A percentile compares a stretch with the other conserved stretches of the same genome.
phyloP scores from a whole-genome alignment of 2,329 filamentous ascomycete species.

The Zymoseptoria ardabiliae region DNA sequence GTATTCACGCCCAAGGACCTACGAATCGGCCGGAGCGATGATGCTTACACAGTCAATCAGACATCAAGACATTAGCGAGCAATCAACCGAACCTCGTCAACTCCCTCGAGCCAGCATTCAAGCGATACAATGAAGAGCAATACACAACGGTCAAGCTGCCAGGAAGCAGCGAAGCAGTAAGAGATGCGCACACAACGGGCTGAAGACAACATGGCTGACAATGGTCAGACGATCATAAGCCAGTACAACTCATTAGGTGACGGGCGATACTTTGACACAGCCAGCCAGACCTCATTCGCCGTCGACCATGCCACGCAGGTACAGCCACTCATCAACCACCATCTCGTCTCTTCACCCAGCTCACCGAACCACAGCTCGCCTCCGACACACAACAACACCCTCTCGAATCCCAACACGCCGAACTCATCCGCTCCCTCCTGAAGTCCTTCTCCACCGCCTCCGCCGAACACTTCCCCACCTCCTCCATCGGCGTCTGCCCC shows the following conservation, averaged over 20 bases:
- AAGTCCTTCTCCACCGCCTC: conserved; percentile 71
- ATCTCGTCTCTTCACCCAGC: neutral
- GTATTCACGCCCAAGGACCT: conserved; percentile 43
- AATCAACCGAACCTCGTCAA: conserved; percentile 57
- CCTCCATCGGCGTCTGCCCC: conserved; percentile 75
- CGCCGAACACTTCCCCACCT: conserved; percentile 79
- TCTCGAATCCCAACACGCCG: conserved; percentile 66
- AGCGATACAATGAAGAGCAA: conserved; percentile 95
- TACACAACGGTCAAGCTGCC: conserved; percentile 84
- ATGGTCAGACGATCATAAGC: conserved; percentile 72
- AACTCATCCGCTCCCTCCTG: conserved; percentile 76
- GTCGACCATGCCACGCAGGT: conserved; percentile 81
- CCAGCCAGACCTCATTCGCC: conserved; percentile 77
- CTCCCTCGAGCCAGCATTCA: conserved; percentile 73
- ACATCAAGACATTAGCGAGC: conserved; percentile 79
- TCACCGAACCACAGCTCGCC: conserved; percentile 56
- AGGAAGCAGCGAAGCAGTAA: conserved; percentile 69
- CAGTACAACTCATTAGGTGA: conserved; percentile 73
- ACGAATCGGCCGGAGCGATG: neutral
- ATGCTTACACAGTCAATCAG: conserved; percentile 40
- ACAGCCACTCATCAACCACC: conserved; percentile 11
- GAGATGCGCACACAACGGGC: conserved; percentile 20
- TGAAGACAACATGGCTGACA: conserved; percentile 3
- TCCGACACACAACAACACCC: conserved; percentile 73
- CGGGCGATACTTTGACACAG: conserved; percentile 82